Evolutionary conservation across 306 rosid species (phyloP).

Genomic region (Rosa persica): DNA sequence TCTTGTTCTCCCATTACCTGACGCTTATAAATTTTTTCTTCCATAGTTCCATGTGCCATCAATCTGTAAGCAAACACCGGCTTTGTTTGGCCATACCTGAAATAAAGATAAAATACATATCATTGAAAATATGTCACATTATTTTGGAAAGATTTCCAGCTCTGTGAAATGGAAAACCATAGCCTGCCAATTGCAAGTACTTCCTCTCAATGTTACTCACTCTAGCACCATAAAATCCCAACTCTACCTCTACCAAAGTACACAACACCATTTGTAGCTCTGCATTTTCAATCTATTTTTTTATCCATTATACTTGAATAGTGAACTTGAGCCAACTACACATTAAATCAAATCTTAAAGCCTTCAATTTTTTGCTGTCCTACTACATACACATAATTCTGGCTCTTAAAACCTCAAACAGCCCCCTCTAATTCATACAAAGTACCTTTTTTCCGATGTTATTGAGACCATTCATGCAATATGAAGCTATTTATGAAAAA

Average conservation of each 20-base stretch:
- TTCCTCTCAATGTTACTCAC: neutral
- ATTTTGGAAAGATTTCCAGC: neutral
- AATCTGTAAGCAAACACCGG: slow-evolving; percentile 95
- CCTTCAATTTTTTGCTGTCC: neutral
- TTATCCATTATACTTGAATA: neutral
- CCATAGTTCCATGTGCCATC: slow-evolving; percentile 98
- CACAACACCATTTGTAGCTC: neutral
- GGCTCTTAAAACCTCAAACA: neutral
- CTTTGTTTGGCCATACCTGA: slow-evolving; percentile 94
- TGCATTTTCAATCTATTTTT: neutral
- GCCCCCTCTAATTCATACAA: neutral
- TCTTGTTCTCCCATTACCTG: slow-evolving; percentile 55
- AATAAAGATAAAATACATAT: slow-evolving; percentile 21
- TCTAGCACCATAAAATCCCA: neutral
- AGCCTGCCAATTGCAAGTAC: neutral
- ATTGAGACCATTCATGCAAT: neutral
- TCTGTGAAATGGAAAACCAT: neutral
- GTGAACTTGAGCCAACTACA: neutral
- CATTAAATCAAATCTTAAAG: neutral
- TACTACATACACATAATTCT: neutral
- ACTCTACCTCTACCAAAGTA: neutral
- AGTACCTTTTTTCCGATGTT: neutral
- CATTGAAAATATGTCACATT: slow-evolving; percentile 9
- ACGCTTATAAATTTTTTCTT: slow-evolving; percentile 96
- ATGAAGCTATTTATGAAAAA: neutral